phyloP scores from a whole-genome alignment of 441 rosid species.

The Jatropha multifida region DNA sequence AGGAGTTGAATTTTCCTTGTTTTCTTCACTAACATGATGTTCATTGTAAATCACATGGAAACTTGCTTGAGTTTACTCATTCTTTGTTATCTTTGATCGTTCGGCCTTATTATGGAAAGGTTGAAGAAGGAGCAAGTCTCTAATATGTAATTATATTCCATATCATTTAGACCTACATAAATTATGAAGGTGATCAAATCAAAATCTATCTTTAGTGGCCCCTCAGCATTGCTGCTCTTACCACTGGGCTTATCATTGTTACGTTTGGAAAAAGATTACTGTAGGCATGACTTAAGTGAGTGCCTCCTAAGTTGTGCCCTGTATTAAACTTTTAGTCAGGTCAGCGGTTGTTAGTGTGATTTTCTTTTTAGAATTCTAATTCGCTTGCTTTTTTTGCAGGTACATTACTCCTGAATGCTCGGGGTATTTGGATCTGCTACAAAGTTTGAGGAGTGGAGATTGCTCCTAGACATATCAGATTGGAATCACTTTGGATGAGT shows the following conservation, averaged over 20 bases:
- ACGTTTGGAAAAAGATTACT: neutral
- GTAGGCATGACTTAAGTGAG: neutral
- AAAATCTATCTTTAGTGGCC: neutral
- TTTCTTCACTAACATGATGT: neutral
- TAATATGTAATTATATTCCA: neutral
- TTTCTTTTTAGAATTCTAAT: too few species aligned
- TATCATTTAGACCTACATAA: neutral
- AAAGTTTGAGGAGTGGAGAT: constrained; percentile 58
- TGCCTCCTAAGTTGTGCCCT: neutral
- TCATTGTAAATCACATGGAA: neutral
- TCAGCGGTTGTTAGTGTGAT: too few species aligned
- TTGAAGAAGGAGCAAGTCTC: neutral
- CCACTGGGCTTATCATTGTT: neutral
- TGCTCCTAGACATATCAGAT: constrained; percentile 41
- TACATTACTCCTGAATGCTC: constrained; percentile 59
- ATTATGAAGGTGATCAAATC: neutral
- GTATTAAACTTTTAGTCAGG: neutral
- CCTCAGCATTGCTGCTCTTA: neutral
- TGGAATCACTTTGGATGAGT: neutral
- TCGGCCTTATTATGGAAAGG: neutral
- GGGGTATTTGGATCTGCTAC: constrained; percentile 70
- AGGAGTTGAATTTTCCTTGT: neutral
- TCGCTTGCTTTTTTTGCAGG: constrained; percentile 44
- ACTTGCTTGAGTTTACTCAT: neutral
- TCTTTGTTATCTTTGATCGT: neutral